phyloP scores from a whole-genome alignment of 257 asterid species.

The Scutellaria baicalensis region DNA sequence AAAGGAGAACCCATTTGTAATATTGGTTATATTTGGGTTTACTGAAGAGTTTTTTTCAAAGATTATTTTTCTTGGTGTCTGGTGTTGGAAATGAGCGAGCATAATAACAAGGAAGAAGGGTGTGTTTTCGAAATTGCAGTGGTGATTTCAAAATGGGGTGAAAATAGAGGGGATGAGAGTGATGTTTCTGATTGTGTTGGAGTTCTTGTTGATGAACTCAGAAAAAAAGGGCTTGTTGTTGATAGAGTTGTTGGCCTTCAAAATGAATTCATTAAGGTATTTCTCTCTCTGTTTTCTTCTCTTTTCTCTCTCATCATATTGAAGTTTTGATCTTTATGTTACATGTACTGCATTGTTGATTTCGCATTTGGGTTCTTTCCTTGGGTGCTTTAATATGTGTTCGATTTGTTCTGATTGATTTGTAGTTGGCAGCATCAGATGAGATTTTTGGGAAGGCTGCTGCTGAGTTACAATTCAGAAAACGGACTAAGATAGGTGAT shows the following conservation, averaged over 20 bases:
- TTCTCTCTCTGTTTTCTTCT: background rate
- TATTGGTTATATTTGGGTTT: slow-evolving; percentile 6
- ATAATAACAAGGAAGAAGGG: slow-evolving; percentile 45
- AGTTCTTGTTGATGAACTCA: slow-evolving; percentile 62
- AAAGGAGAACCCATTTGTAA: background rate
- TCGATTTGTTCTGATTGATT: background rate
- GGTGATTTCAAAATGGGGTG: slow-evolving; percentile 55
- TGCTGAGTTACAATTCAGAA: slow-evolving; percentile 66
- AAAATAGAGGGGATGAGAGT: slow-evolving; percentile 22
- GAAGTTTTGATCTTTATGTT: background rate
- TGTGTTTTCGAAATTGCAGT: slow-evolving; percentile 64
- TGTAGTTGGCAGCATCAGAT: slow-evolving; percentile 75
- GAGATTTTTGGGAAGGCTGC: slow-evolving; percentile 76
- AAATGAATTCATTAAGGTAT: slow-evolving; percentile 74
- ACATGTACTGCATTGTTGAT: slow-evolving; percentile 4
- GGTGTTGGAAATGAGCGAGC: slow-evolving; percentile 52
- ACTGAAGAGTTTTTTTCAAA: background rate
- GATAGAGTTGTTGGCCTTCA: slow-evolving; percentile 76
- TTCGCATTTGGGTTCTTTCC: background rate
- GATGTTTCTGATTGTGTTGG: slow-evolving; percentile 37
- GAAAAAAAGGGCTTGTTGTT: slow-evolving; percentile 56
- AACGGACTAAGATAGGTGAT: slow-evolving; percentile 80
- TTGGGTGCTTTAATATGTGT: too few relatives aligned
- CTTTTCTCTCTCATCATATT: background rate
- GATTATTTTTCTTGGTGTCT: slow-evolving; percentile 8